Evolutionary conservation across 108 stramenopile species (phyloP).

Genomic region (Craspedostauros australis): DNA sequence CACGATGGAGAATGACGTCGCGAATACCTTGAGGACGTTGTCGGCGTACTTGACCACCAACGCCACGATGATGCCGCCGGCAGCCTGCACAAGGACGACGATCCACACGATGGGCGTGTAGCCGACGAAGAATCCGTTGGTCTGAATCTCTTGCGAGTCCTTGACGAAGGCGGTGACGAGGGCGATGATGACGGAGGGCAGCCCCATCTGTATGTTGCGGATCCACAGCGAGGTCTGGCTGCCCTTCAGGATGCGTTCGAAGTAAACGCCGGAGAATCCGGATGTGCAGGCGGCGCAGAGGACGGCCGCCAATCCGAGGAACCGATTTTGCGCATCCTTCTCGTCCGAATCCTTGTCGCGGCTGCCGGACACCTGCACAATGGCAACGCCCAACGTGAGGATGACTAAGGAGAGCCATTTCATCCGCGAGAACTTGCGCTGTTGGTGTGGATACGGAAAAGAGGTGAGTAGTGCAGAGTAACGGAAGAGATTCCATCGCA

Average conservation of each 20-base stretch:
- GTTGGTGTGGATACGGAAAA: too few species aligned
- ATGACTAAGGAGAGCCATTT: conserved; percentile 87
- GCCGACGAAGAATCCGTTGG: conserved; percentile 87
- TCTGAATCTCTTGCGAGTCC: conserved; percentile 46
- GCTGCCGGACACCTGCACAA: conserved; percentile 81
- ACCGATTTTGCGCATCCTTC: conserved; percentile 38
- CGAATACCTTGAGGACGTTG: conserved; percentile 96
- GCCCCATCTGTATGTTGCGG: conserved; percentile 96
- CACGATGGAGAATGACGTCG: conserved; percentile 90
- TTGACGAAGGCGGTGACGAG: conserved; percentile 63
- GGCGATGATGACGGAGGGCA: conserved; percentile 84
- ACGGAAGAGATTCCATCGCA: too few species aligned
- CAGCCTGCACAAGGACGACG: conserved; percentile 90
- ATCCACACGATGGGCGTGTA: conserved; percentile 80
- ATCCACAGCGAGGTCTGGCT: conserved; percentile 85
- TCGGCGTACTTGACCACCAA: conserved; percentile 97
- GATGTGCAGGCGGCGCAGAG: conserved; percentile 91
- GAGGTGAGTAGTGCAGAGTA: too few species aligned
- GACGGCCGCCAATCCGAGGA: conserved; percentile 86
- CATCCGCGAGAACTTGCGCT: conserved; percentile 51
- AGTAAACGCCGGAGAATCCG: conserved; percentile 96
- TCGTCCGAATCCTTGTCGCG: conserved; percentile 24
- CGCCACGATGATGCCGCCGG: conserved; percentile 94
- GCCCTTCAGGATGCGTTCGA: conserved; percentile 95
- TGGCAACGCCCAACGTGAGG: conserved; percentile 87